These are phyloP conservation scores for Erigeron philadelphicus DNA, from an alignment of 140 eudicot species.

Conservation along the genomic window DNA sequence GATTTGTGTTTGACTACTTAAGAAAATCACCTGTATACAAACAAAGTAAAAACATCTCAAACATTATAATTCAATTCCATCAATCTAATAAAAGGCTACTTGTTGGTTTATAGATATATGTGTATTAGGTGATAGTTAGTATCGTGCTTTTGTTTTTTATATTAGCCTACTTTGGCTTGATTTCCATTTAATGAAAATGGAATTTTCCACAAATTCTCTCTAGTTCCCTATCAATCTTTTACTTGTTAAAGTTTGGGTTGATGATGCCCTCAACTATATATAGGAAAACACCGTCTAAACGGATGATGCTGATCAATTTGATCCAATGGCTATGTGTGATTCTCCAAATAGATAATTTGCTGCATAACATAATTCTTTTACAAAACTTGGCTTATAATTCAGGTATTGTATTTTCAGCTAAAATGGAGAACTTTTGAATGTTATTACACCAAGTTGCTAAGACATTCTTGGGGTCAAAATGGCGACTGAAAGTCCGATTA, in stretches of 20 bases:
- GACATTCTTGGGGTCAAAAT: slow-evolving; percentile 22
- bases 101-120: too few species aligned
- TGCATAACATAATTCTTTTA: slow-evolving; percentile 8
- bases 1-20: too few species aligned
- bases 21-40: too few species aligned
- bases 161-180: too few species aligned
- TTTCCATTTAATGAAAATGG: too few species aligned
- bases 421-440: slow-evolving; percentile 17
- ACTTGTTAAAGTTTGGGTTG: background rate
- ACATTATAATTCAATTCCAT: background rate
- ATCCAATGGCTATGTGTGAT: slow-evolving; percentile 14
- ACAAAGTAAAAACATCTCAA: background rate
- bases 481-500: slow-evolving; percentile 69
- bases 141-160: too few species aligned
- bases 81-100: too few species aligned
- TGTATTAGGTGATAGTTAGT: too few species aligned
- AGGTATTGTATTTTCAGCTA: slow-evolving; percentile 17
- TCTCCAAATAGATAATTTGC: background rate
- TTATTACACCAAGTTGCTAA: slow-evolving; percentile 14
- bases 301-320: background rate
- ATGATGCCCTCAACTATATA: slow-evolving; percentile 4
- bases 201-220: too few species aligned
- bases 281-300: slow-evolving; percentile 5
- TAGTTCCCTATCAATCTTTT: too few species aligned
- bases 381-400: slow-evolving; percentile 3